phyloP scores from a whole-genome alignment of 2,329 filamentous ascomycete genomes.

The Phialophora chinensis region DNA sequence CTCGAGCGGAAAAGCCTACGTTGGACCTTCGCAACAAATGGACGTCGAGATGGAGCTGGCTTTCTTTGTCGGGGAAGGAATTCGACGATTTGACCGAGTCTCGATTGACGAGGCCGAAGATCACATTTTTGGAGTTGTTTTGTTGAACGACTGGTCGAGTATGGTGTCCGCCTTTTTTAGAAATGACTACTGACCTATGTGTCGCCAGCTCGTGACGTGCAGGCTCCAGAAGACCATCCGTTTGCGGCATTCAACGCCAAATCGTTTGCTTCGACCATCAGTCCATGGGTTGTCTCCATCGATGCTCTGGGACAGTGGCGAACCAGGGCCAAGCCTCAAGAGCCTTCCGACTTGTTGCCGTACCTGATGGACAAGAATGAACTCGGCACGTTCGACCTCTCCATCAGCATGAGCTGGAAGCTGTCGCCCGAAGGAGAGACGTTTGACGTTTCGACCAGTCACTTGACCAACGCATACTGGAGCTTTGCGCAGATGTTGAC shows the following conservation, averaged over 20 bases:
- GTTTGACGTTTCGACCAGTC: conserved; percentile 15
- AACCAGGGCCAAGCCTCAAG: conserved; percentile 10
- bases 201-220: not conserved
- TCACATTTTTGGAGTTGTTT: conserved; percentile 75
- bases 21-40: too few species aligned
- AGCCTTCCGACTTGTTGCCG: conserved; percentile 16
- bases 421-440: conserved; percentile 13
- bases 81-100: conserved; percentile 67
- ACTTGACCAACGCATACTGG: conserved; percentile 21
- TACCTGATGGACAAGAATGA: conserved; percentile 14
- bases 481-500: conserved; percentile 19
- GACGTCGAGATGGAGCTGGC: too few species aligned
- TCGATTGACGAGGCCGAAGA: conserved; percentile 68
- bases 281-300: conserved; percentile 20
- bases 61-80: conserved; percentile 48
- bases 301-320: conserved; percentile 15
- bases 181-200: not conserved
- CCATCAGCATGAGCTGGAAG: conserved; percentile 19
- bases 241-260: conserved; percentile 22
- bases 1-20: too few species aligned
- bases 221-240: conserved; percentile 18
- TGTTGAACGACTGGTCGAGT: conserved; percentile 82
- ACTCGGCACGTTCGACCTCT: conserved; percentile 19
- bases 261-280: conserved; percentile 23
- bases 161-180: not conserved